phyloP scores from a whole-genome alignment of 129 eudicot genomes.

The Pseudognaphalium luteoalbum region DNA sequence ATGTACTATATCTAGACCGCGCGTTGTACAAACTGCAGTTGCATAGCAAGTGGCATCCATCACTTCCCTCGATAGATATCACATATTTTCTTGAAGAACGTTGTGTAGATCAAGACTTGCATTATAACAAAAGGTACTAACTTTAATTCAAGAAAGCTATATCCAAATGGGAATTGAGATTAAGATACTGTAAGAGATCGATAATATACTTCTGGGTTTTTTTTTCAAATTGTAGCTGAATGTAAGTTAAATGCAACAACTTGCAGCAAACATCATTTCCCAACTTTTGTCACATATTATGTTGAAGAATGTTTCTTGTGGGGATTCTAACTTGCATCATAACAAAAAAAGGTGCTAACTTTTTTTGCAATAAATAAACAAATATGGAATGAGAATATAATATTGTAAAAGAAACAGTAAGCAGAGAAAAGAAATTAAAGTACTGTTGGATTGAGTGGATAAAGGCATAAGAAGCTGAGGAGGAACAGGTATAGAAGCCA shows the following conservation, averaged over 20 bases:
- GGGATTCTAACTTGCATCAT: background rate
- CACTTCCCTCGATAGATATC: background rate
- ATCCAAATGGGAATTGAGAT: background rate
- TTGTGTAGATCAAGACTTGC: background rate
- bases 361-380: constrained; percentile 9
- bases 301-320: background rate
- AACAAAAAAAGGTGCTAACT: background rate
- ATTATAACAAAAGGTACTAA: too few relatives aligned
- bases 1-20: background rate
- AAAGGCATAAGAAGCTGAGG: constrained; percentile 46
- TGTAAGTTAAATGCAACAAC: background rate
- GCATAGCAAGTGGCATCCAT: background rate
- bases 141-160: background rate
- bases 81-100: background rate
- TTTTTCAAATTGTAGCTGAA: background rate
- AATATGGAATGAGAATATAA: background rate
- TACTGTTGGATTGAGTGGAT: constrained; percentile 59
- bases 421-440: constrained; percentile 24
- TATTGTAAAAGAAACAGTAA: background rate
- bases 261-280: background rate
- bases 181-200: too few relatives aligned
- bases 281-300: background rate
- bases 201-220: too few relatives aligned
- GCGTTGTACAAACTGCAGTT: background rate
- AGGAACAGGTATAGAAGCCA: constrained; percentile 67